Evolutionary conservation across 2,329 filamentous ascomycete species (phyloP).

Genomic region (Phaeoacremonium minimum): DNA sequence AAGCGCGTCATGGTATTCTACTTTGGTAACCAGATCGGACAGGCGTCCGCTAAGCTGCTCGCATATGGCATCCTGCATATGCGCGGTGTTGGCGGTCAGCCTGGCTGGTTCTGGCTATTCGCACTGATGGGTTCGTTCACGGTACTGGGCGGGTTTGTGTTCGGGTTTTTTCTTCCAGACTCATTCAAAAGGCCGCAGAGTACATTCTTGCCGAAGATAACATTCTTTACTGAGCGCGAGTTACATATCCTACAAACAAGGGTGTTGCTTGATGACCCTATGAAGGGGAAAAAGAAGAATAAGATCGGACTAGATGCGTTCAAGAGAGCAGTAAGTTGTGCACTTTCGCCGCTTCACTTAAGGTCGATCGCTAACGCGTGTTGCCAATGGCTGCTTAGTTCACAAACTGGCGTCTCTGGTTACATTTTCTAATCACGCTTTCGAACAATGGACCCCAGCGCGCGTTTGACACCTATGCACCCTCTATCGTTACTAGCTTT

Average conservation of each 20-base stretch:
- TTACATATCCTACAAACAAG: constrained; percentile 24
- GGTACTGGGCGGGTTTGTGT: constrained; percentile 22
- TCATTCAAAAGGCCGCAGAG: constrained; percentile 15
- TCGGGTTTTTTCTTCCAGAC: constrained; percentile 23
- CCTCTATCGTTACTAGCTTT: constrained; percentile 47
- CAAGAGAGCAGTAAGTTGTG: constrained; percentile 22
- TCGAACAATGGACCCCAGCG: constrained; percentile 42
- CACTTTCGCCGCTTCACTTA: too few species aligned
- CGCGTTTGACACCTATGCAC: constrained; percentile 47
- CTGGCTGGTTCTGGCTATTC: constrained; percentile 29
- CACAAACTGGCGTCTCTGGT: constrained; percentile 45
- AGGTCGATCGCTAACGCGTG: constrained; percentile 18
- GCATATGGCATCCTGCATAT: constrained; percentile 35
- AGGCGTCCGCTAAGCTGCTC: constrained; percentile 32
- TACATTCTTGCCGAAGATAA: constrained; percentile 24
- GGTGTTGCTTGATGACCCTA: constrained; percentile 27
- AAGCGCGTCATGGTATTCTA: constrained; percentile 40
- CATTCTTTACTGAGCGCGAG: constrained; percentile 18
- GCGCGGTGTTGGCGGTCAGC: constrained; percentile 19
- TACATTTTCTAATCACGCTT: constrained; percentile 46
- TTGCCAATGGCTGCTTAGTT: constrained; percentile 29
- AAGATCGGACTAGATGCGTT: constrained; percentile 25
- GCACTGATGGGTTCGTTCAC: constrained; percentile 29
- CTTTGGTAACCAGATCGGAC: constrained; percentile 36
- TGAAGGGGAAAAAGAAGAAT: constrained; percentile 23